Conservation (phyloP, 257 asterid genomes). For the Capsicum baccatum region DNA sequence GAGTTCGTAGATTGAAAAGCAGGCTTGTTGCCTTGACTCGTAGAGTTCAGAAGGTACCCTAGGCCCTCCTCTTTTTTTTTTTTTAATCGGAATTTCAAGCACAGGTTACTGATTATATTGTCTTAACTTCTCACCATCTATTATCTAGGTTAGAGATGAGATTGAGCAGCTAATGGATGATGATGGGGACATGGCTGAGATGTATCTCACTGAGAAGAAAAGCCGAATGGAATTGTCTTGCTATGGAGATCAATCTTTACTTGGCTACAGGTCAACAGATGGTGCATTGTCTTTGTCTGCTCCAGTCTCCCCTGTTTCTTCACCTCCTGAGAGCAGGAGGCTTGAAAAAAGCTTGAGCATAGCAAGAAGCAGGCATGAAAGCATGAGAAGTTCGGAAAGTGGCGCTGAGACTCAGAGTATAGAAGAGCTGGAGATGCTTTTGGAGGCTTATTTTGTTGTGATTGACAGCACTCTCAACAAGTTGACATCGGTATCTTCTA, state of each 20-base stretch:
- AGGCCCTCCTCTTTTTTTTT: slow-evolving; percentile 30
- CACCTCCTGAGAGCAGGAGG: slow-evolving; percentile 87
- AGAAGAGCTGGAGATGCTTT: slow-evolving; percentile 95
- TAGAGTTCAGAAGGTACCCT: slow-evolving; percentile 90
- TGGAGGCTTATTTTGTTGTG: slow-evolving; percentile 99
- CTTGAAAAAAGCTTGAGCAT: slow-evolving; percentile 92
- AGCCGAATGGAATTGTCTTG: slow-evolving; percentile 72
- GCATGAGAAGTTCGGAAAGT: slow-evolving; percentile 86
- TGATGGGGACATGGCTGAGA: slow-evolving; percentile 99
- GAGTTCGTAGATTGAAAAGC: slow-evolving; percentile 95
- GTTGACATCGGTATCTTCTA: slow-evolving; percentile 83
- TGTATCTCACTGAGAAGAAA: slow-evolving; percentile 98
- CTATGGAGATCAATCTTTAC: slow-evolving; percentile 82
- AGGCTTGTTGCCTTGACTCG: slow-evolving; percentile 97
- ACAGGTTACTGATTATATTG: slow-evolving; percentile 34
- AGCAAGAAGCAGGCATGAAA: slow-evolving; percentile 96
- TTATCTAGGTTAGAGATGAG: slow-evolving; percentile 95
- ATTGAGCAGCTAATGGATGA: slow-evolving; percentile 99
- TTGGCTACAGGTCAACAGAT: slow-evolving; percentile 78
- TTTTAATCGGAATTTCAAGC: slow-evolving; percentile 22
- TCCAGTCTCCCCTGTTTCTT: slow-evolving; percentile 94
- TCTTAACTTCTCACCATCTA: slow-evolving; percentile 29
- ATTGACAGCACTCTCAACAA: slow-evolving; percentile 97
- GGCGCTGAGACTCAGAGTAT: slow-evolving; percentile 54
- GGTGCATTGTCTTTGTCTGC: slow-evolving; percentile 75